Base-by-base conservation (phyloP, 148 eudicot genomes). In the Tetragonia tetragonoides region DNA sequence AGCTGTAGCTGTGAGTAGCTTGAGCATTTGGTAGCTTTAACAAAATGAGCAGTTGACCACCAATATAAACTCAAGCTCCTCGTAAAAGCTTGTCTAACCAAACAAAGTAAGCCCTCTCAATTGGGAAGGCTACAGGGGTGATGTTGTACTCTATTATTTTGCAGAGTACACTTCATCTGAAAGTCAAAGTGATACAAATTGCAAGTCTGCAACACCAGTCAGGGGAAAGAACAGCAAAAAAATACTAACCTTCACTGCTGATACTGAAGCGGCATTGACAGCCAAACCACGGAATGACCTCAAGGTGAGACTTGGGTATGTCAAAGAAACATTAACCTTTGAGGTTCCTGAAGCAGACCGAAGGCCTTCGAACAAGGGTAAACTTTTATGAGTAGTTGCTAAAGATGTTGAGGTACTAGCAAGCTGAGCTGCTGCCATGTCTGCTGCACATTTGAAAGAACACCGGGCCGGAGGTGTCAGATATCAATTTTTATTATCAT, bases 361-460 rank as follows among this genome's bases (percentile, higher is more conserved):
- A 24, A 87, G 84, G 47, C 90, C 88, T 44, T 87, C 88, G 37
- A 87, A 81, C 24, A 90, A 86, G 12, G 87, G 85, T 68, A 86
- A 77, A 54, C 77, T 78, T 75, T 81, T 49, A 7, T 49, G 53
- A 10, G 53, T 86, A 2, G 65, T 62, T 0, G 86, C 78, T 62
- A 87, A 66, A 73, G 92, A 81, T 49, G 53, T 49, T 16, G 89
- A 78, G 49, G 87, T 38, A 49, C 74, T 84, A 17, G 88, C 83
- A 70, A 92, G 66, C 79, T 92, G 93, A 73, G 85, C 68, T 42
- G 89, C 76, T 60, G 97, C 91, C 96, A 91, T 91, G 84, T 60
- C 70, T 77, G 70, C 59, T 46, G 59, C 28, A 24, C 40, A 70
- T 46, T 47, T 46, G 56, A 69, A 69, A 10, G n/a, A 69, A 5